A percentile compares a stretch with the other conserved stretches of the same genome.
Evolutionary conservation across 768 basidiomycete species (phyloP).

Genomic region (Tulasnella sp.): DNA sequence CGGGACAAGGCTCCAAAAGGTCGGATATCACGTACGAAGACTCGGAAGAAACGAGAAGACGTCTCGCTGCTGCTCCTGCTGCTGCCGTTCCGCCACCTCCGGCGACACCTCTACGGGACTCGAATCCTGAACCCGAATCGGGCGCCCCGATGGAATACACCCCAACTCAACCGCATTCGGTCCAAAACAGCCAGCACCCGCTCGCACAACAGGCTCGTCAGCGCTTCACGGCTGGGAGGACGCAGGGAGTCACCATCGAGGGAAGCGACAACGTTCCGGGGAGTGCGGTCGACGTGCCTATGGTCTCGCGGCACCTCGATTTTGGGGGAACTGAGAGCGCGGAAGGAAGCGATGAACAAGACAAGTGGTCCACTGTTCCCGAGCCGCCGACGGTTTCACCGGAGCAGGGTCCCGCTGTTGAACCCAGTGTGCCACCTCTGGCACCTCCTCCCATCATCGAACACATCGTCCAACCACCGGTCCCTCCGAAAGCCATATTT

Average conservation of each 20-base stretch:
- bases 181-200: constrained; percentile 5
- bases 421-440: background rate
- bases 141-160: background rate
- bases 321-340: background rate
- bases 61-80: background rate
- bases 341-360: background rate
- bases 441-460: background rate
- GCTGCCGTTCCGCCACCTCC: background rate
- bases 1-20: background rate
- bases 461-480: background rate
- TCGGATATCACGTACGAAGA: background rate
- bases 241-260: background rate
- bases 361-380: background rate
- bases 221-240: background rate
- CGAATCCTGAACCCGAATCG: background rate
- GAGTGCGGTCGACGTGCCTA: background rate
- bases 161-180: background rate
- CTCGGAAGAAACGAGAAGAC: background rate
- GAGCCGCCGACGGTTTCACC: background rate
- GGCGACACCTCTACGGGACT: background rate
- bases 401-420: background rate
- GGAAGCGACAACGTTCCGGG: background rate
- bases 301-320: background rate
- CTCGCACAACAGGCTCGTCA: background rate
- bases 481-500: background rate